A percentile compares a stretch with the other conserved stretches of the same genome.
These are phyloP conservation scores for Anacardium occidentale DNA, from an alignment of 345 rosid genomes.

Conservation along the genomic window DNA sequence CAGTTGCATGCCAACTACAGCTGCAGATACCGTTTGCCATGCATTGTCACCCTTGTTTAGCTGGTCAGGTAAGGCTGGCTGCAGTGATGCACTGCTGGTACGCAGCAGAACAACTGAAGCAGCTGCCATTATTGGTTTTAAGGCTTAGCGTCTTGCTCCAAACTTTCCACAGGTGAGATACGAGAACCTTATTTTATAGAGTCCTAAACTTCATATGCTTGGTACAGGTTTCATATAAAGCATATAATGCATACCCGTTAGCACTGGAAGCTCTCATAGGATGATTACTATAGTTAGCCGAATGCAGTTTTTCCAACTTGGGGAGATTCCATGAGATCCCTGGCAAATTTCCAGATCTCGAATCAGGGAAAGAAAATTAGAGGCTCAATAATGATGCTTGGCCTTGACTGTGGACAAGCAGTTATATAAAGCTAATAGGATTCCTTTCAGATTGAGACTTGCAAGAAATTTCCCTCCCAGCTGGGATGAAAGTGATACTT, in stretches of 20 bases:
- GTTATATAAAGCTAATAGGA: neutral
- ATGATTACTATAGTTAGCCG: neutral
- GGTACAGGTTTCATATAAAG: neutral
- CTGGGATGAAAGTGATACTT: neutral
- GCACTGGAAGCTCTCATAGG: neutral
- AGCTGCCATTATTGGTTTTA: neutral
- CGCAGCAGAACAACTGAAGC: neutral
- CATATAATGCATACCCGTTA: neutral
- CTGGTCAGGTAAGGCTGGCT: conserved; percentile 26
- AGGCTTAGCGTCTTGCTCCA: neutral
- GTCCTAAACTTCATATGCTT: neutral
- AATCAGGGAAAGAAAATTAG: neutral
- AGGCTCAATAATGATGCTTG: neutral
- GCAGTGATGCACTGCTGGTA: neutral
- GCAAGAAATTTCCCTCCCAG: neutral
- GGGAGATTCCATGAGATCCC: conserved; percentile 4
- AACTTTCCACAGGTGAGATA: neutral
- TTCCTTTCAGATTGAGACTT: neutral
- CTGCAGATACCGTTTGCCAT: conserved; percentile 30
- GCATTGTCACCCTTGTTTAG: conserved; percentile 38
- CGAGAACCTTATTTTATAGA: neutral
- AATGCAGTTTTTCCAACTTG: neutral
- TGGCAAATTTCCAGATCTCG: neutral
- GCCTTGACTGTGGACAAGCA: neutral
- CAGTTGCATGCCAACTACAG: conserved; percentile 31